Percentiles rank a stretch among this genome's conserved stretches.
Evolutionary conservation across 73 alveolate species (phyloP).

Genomic region (Tetrahymena borealis): DNA sequence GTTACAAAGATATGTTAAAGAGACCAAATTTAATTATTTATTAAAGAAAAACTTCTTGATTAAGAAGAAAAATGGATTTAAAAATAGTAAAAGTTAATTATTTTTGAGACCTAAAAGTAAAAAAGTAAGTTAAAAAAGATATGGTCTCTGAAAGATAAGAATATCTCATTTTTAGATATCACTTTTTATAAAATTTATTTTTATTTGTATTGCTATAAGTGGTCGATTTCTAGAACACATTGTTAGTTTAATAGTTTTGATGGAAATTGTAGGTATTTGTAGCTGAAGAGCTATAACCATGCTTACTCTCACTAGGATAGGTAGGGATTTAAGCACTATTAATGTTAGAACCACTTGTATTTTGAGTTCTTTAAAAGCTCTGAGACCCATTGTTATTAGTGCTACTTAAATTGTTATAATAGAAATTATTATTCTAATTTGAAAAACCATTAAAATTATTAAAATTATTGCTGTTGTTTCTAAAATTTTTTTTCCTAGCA

Average conservation of each 20-base stretch:
- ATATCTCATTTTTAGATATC: neutral
- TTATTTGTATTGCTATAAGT: neutral
- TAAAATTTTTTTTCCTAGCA: neutral
- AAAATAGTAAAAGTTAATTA: too few relatives aligned
- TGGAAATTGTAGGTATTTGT: neutral
- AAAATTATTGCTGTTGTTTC: neutral
- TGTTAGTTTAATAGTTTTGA: neutral
- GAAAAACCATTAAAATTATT: neutral
- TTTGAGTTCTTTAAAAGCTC: neutral
- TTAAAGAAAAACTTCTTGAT: neutral
- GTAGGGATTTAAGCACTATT: too few relatives aligned
- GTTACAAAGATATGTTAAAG: too few relatives aligned
- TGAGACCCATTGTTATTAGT: neutral
- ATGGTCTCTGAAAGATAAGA: too few relatives aligned
- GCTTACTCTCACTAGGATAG: neutral
- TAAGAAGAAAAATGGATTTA: neutral
- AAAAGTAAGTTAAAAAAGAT: too few relatives aligned
- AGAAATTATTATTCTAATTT: neutral
- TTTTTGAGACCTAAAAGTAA: too few relatives aligned
- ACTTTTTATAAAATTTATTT: neutral
- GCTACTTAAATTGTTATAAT: neutral
- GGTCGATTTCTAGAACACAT: neutral
- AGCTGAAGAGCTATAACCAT: neutral
- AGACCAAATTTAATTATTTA: too few relatives aligned
- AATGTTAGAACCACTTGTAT: neutral